Evolutionary conservation across 257 asterid species (phyloP).

Genomic region (Solanum lycopersicoides): DNA sequence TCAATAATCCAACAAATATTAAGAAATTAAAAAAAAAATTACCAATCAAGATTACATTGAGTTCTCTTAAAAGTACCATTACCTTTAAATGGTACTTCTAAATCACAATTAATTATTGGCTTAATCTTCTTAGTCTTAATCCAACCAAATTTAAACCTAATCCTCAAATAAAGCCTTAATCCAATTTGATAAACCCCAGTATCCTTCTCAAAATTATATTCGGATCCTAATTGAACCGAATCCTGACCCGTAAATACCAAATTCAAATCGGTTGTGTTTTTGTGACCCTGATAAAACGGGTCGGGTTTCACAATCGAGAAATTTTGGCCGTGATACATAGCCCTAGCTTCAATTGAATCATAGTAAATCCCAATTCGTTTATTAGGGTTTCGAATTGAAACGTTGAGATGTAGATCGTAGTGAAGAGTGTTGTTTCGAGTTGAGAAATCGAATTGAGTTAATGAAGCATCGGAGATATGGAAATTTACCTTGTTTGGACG

Average conservation of each 20-base stretch:
- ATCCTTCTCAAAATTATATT: slow-evolving; percentile 18
- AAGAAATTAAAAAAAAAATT: background rate
- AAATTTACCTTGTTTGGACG: slow-evolving; percentile 67
- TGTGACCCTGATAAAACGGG: slow-evolving; percentile 52
- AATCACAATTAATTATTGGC: slow-evolving; percentile 64
- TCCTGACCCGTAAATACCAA: slow-evolving; percentile 36
- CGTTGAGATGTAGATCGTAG: slow-evolving; percentile 50
- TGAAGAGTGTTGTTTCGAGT: slow-evolving; percentile 41
- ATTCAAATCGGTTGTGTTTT: slow-evolving; percentile 27
- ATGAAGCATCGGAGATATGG: slow-evolving; percentile 44
- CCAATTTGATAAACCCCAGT: slow-evolving; percentile 33
- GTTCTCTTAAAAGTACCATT: slow-evolving; percentile 35
- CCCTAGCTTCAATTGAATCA: slow-evolving; percentile 63
- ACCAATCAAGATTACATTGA: slow-evolving; percentile 67
- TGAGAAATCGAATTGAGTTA: slow-evolving; percentile 45
- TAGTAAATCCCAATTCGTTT: slow-evolving; percentile 76
- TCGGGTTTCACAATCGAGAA: slow-evolving; percentile 14
- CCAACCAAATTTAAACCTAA: slow-evolving; percentile 36
- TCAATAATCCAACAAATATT: background rate
- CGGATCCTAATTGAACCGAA: slow-evolving; percentile 18
- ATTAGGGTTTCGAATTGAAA: slow-evolving; percentile 77
- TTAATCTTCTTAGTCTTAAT: slow-evolving; percentile 36
- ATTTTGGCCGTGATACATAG: slow-evolving; percentile 45
- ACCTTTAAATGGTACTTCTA: slow-evolving; percentile 42
- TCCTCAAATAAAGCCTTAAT: slow-evolving; percentile 36